phyloP scores from a whole-genome alignment of 805 yeast species.

The Lipomyces spencermartinsiae region DNA sequence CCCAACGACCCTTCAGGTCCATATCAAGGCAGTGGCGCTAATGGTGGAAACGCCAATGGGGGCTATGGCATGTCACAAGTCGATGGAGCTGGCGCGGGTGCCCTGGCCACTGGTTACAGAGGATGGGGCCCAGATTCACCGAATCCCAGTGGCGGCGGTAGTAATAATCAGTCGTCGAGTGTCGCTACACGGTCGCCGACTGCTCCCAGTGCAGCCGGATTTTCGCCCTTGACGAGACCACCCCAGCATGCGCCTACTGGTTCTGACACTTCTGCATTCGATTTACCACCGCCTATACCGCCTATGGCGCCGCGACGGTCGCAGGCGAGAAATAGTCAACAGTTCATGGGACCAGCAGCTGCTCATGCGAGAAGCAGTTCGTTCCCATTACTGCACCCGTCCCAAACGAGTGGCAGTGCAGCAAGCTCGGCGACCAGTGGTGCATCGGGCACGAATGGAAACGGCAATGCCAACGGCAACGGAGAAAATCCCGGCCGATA shows the following conservation, averaged over 20 bases:
- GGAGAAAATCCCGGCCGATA: not conserved
- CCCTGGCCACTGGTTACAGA: conserved; percentile 23
- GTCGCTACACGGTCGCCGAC: not conserved
- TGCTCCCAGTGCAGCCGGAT: conserved; percentile 6
- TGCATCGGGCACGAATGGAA: not conserved
- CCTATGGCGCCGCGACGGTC: conserved; percentile 27
- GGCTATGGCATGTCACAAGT: conserved; percentile 23
- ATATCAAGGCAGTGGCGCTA: conserved; percentile 18
- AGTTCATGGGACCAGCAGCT: not conserved
- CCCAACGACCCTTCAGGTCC: conserved; percentile 9
- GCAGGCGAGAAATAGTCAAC: conserved; percentile 2
- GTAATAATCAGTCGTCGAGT: not conserved
- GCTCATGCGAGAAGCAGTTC: conserved; percentile 9
- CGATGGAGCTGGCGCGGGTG: conserved; percentile 10
- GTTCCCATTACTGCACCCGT: conserved; percentile 4
- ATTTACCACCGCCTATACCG: conserved; percentile 25
- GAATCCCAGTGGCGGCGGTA: not conserved
- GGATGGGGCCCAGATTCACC: conserved; percentile 36
- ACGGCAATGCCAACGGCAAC: not conserved
- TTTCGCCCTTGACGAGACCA: not conserved
- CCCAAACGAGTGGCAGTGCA: conserved; percentile 3
- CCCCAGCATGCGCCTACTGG: not conserved
- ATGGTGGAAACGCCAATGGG: conserved; percentile 3
- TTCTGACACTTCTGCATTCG: conserved; percentile 5
- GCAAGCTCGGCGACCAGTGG: not conserved